Evolutionary conservation across 75 land plant genomes (phyloP).

Genomic region (Picea glauca): DNA sequence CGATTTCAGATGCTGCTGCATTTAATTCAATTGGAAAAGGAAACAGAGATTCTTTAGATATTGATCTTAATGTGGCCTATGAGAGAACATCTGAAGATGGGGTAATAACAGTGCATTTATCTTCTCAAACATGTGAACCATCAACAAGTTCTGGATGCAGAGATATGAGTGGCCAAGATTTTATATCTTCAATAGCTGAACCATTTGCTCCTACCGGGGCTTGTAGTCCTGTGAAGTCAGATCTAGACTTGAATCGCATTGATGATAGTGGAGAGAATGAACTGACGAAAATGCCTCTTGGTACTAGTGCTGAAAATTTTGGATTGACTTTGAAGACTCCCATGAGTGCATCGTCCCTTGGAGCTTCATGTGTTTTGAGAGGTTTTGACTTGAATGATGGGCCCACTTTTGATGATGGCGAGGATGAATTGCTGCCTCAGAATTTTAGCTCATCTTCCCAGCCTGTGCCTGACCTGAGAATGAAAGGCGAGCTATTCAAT

Average conservation of each 20-base stretch:
- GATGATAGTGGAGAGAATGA: constrained; percentile 57
- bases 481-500: constrained; percentile 45
- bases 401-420: constrained; percentile 60
- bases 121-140: constrained; percentile 26
- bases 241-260: constrained; percentile 78
- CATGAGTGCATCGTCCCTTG: constrained; percentile 15
- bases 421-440: constrained; percentile 28
- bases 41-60: constrained; percentile 49
- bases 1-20: constrained; percentile 6
- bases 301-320: constrained; percentile 21
- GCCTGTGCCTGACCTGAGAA: constrained; percentile 35
- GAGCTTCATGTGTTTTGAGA: constrained; percentile 27
- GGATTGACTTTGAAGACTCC: constrained; percentile 13
- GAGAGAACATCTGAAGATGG: constrained; percentile 53
- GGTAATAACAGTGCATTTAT: constrained; percentile 7
- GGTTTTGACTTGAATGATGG: constrained; percentile 92
- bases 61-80: constrained; percentile 91
- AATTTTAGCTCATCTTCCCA: constrained; percentile 27
- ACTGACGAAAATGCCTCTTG: constrained; percentile 11
- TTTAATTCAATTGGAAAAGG: constrained; percentile 23
- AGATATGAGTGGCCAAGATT: constrained; percentile 14
- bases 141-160: constrained; percentile 16
- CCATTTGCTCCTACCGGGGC: constrained; percentile 22
- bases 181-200: constrained; percentile 5
- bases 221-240: constrained; percentile 24